Evolutionary conservation across 1,139 yeast species (phyloP).

Genomic region (Hansenula lynferdii): DNA sequence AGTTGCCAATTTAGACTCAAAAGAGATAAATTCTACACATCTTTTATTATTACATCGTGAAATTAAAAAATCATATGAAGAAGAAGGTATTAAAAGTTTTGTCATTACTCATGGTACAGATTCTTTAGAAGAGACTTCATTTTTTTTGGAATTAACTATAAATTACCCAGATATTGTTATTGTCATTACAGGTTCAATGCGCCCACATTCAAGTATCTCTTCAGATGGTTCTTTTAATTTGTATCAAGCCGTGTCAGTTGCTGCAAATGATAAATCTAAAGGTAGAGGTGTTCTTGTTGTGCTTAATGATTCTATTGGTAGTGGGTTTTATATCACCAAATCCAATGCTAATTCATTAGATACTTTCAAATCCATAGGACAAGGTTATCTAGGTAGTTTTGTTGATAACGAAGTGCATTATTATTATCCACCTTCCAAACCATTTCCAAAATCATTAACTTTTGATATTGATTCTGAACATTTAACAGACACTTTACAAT

Average conservation of each 20-base stretch:
- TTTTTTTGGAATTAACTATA: slow-evolving; percentile 56
- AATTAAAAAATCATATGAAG: slow-evolving; percentile 33
- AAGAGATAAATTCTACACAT: slow-evolving; percentile 46
- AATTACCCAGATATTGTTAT: slow-evolving; percentile 53
- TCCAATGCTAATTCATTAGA: slow-evolving; percentile 66
- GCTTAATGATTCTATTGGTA: slow-evolving; percentile 60
- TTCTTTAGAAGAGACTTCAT: slow-evolving; percentile 68
- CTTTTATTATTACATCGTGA: slow-evolving; percentile 37
- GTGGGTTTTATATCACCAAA: slow-evolving; percentile 67
- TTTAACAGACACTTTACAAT: slow-evolving; percentile 18
- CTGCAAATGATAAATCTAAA: slow-evolving; percentile 43
- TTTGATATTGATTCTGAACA: slow-evolving; percentile 30
- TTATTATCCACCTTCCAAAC: slow-evolving; percentile 59
- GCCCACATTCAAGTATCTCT: slow-evolving; percentile 65
- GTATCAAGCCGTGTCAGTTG: slow-evolving; percentile 65
- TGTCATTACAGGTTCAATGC: slow-evolving; percentile 68
- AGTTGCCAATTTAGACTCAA: slow-evolving; percentile 59
- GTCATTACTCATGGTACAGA: slow-evolving; percentile 75
- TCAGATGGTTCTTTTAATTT: slow-evolving; percentile 73
- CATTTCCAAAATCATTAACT: slow-evolving; percentile 38
- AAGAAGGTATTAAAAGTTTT: slow-evolving; percentile 40
- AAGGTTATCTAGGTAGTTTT: slow-evolving; percentile 66
- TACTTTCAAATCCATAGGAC: slow-evolving; percentile 63
- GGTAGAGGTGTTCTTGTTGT: slow-evolving; percentile 62
- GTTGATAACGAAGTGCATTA: slow-evolving; percentile 62